phyloP scores from a whole-genome alignment of 2,329 filamentous ascomycete species.

The Mollisia scopiformis region DNA sequence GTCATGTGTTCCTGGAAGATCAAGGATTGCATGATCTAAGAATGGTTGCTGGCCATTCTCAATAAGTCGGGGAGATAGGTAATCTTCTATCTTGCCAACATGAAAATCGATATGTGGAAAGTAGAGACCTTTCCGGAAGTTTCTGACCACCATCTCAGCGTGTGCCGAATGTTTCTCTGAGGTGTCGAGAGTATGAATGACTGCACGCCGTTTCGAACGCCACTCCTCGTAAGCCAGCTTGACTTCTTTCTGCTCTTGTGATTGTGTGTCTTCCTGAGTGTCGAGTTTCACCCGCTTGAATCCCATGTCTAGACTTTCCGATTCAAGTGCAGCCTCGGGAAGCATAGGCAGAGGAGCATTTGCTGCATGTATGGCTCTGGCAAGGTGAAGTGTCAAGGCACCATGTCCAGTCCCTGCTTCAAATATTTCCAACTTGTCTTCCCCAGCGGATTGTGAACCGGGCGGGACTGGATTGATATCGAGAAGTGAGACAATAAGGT shows the following conservation, averaged over 20 bases:
- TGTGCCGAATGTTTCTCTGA: slow-evolving; percentile 63
- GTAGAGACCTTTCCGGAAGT: slow-evolving; percentile 74
- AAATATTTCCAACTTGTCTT: slow-evolving; percentile 68
- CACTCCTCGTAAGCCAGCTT: slow-evolving; percentile 26
- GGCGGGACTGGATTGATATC: slow-evolving; percentile 73
- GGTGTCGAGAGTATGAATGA: slow-evolving; percentile 77
- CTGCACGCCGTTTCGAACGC: slow-evolving; percentile 55
- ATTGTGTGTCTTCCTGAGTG: background rate
- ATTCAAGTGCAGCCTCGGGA: background rate
- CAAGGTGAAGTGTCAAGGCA: slow-evolving; percentile 74
- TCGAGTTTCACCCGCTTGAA: background rate
- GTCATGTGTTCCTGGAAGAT: slow-evolving; percentile 66
- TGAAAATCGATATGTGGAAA: slow-evolving; percentile 74
- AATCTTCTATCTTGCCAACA: slow-evolving; percentile 65
- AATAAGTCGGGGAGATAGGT: slow-evolving; percentile 57
- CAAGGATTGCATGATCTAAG: slow-evolving; percentile 72
- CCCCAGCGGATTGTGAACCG: slow-evolving; percentile 57
- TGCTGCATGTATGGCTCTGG: slow-evolving; percentile 74
- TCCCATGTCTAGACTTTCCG: background rate
- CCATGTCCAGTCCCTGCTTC: slow-evolving; percentile 89
- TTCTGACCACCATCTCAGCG: slow-evolving; percentile 65
- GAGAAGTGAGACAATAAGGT: slow-evolving; percentile 73
- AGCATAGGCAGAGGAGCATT: slow-evolving; percentile 58
- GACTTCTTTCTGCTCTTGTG: background rate
- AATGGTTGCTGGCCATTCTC: slow-evolving; percentile 56